These are phyloP conservation scores for Candida smagusa DNA, from an alignment of 1,139 yeast species.

Conservation along the genomic window DNA sequence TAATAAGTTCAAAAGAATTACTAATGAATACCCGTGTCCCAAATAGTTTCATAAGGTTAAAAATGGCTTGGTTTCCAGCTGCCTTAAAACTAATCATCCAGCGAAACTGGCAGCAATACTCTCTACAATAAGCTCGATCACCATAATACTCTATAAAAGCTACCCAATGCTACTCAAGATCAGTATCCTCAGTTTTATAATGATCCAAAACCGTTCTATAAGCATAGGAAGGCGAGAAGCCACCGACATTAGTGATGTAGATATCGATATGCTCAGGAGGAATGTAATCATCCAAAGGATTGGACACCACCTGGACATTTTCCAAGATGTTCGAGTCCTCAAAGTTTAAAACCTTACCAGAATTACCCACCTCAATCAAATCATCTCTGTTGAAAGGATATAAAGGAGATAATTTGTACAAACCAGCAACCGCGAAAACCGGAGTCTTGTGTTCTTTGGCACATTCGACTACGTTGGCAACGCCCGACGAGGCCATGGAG, in stretches of 20 bases:
- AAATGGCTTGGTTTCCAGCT: too few relatives aligned
- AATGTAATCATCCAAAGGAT: conserved; percentile 89
- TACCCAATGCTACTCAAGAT: conserved; percentile 32
- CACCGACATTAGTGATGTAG: conserved; percentile 92
- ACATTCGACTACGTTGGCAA: conserved; percentile 89
- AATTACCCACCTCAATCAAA: conserved; percentile 89
- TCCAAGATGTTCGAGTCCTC: conserved; percentile 62
- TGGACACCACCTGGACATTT: conserved; percentile 74
- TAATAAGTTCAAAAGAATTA: too few relatives aligned
- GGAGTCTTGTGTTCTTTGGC: conserved; percentile 95
- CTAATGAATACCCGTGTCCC: too few relatives aligned
- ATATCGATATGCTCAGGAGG: conserved; percentile 94
- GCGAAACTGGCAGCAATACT: too few relatives aligned
- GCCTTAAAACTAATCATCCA: too few relatives aligned
- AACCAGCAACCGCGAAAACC: conserved; percentile 91
- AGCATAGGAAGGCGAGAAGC: conserved; percentile 93
- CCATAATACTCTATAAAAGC: too few relatives aligned
- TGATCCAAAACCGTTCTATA: conserved; percentile 94
- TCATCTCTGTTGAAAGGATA: conserved; percentile 91
- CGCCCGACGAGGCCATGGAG: conserved; percentile 85
- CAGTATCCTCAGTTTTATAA: conserved; percentile 81
- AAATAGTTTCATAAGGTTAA: too few relatives aligned
- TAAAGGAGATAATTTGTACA: conserved; percentile 87
- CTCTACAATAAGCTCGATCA: too few relatives aligned
- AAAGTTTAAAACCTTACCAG: conserved; percentile 77